Evolutionary conservation across 805 yeast species (phyloP).

Genomic region (Wickerhamiella alocasiicola): DNA sequence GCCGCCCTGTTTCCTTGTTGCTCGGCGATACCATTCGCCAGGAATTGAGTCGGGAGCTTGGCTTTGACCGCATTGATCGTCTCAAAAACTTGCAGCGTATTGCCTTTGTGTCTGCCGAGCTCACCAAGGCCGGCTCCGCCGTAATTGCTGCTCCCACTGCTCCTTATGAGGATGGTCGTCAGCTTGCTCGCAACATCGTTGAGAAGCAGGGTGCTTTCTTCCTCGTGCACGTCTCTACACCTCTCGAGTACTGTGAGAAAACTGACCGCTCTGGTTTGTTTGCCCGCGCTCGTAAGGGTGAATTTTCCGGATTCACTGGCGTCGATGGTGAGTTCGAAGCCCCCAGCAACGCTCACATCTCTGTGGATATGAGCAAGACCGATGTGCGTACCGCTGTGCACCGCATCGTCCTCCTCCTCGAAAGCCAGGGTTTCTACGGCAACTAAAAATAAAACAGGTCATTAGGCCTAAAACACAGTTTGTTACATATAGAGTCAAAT

Average conservation of each 20-base stretch:
- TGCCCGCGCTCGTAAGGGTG: conserved; percentile 35
- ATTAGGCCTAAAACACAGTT: background rate
- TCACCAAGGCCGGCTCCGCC: conserved; percentile 84
- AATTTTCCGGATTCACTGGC: conserved; percentile 37
- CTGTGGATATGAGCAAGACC: conserved; percentile 40
- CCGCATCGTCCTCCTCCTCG: conserved; percentile 58
- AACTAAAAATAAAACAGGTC: conserved; percentile 18
- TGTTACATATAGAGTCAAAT: background rate
- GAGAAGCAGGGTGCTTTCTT: conserved; percentile 41
- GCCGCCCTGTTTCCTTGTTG: conserved; percentile 60
- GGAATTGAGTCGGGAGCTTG: conserved; percentile 32
- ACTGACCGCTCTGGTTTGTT: conserved; percentile 42
- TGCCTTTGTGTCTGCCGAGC: conserved; percentile 57
- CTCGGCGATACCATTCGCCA: conserved; percentile 34
- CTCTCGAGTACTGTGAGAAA: conserved; percentile 34
- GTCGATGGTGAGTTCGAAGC: conserved; percentile 36
- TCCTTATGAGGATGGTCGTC: conserved; percentile 33
- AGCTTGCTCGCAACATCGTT: conserved; percentile 33
- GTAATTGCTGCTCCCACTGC: conserved; percentile 58
- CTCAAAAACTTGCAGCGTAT: conserved; percentile 34
- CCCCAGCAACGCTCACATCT: conserved; percentile 45
- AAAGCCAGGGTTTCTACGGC: conserved; percentile 70
- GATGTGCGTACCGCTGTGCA: conserved; percentile 61
- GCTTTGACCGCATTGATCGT: conserved; percentile 31
- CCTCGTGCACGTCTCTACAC: conserved; percentile 40